Conservation (phyloP, 176 grass and related monocot species). For the Pontederia crassipes region DNA sequence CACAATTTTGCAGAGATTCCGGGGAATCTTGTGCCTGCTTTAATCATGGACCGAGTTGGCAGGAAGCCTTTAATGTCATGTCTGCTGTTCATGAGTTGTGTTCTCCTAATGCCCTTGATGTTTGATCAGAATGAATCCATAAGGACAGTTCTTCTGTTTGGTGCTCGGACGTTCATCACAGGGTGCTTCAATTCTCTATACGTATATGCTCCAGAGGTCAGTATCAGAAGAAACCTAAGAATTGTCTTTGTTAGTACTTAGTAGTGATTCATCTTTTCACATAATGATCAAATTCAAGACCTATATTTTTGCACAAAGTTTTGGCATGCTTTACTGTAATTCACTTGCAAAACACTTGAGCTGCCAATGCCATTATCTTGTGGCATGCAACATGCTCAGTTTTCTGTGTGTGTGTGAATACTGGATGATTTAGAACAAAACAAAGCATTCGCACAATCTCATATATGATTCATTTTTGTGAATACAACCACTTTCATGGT, state of each 20-base stretch:
- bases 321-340: no score
- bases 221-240: background rate
- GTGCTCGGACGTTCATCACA: slow-evolving; percentile 59
- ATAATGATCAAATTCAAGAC: background rate
- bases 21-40: slow-evolving; percentile 64
- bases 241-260: background rate
- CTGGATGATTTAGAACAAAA: no score
- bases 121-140: slow-evolving; percentile 45
- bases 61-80: slow-evolving; percentile 71
- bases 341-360: no score
- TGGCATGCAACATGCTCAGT: no score
- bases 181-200: slow-evolving; percentile 75
- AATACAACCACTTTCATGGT: background rate
- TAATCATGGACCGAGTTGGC: slow-evolving; percentile 76
- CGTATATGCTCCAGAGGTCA: slow-evolving; percentile 82
- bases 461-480: no score
- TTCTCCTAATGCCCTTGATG: slow-evolving; percentile 66
- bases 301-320: background rate
- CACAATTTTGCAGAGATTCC: slow-evolving; percentile 48
- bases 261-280: background rate
- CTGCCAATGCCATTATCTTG: no score
- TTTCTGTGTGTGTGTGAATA: no score
- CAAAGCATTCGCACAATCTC: no score
- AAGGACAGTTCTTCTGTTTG: slow-evolving; percentile 58
- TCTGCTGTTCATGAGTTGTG: slow-evolving; percentile 61